Percentiles rank a stretch among this genome's conserved stretches.
Conservation (phyloP, 495 filamentous ascomycete species). For the Aspergillus sparsus region DNA sequence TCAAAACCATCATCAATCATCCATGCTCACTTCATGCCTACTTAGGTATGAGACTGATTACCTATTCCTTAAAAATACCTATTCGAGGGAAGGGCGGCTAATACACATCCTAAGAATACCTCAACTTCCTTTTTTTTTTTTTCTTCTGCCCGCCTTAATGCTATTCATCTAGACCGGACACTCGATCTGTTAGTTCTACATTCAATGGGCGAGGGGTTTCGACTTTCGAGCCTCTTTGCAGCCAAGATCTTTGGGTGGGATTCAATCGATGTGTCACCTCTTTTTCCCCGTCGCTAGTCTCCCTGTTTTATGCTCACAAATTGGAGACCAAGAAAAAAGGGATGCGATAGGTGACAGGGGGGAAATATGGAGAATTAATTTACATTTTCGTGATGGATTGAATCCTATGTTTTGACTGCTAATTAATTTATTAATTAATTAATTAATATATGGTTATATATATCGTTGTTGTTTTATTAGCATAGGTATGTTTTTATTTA, state of each 20-base stretch:
- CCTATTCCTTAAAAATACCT: background rate
- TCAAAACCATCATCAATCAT: no score
- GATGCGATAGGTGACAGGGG: background rate
- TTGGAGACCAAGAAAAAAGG: background rate
- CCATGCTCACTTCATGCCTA: no score
- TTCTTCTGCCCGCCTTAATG: background rate
- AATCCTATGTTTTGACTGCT: no score
- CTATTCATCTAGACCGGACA: background rate
- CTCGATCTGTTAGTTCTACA: conserved; percentile 10
- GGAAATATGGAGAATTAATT: background rate
- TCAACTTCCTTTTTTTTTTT: background rate
- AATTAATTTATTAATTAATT: no score
- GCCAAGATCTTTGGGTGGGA: background rate
- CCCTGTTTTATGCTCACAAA: background rate
- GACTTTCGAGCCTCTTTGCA: background rate
- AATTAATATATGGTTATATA: no score
- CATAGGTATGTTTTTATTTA: no score
- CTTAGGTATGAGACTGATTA: no score
- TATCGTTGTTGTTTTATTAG: no score
- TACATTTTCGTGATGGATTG: background rate
- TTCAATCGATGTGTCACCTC: conserved; percentile 2
- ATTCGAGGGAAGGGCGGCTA: background rate
- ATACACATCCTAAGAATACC: background rate
- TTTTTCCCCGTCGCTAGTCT: background rate
- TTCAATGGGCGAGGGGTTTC: background rate